Evolutionary conservation across 2,329 filamentous ascomycete species (phyloP).

Genomic region (Ambrosiella beaveri): DNA sequence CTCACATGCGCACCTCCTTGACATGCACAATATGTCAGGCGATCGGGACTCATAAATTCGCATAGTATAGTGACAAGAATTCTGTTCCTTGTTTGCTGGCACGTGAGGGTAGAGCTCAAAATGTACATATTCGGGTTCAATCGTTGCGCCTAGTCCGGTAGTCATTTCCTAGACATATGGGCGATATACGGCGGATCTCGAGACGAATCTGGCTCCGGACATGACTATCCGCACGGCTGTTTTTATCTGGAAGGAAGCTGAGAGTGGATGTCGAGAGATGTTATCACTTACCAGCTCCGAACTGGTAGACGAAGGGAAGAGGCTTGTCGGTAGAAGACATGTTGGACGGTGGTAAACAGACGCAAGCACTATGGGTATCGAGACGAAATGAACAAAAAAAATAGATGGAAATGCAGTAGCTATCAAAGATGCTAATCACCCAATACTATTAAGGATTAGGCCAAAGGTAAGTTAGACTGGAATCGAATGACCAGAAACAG

Average conservation of each 20-base stretch:
- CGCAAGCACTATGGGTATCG: neutral
- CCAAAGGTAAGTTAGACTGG: conserved; percentile 1
- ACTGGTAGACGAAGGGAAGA: conserved; percentile 85
- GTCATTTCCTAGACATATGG: too few relatives aligned
- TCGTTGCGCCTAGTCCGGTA: too few relatives aligned
- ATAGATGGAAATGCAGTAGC: neutral
- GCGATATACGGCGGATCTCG: too few relatives aligned
- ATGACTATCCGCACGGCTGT: too few relatives aligned
- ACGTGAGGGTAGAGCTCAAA: too few relatives aligned
- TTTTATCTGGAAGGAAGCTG: neutral
- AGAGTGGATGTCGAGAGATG: neutral
- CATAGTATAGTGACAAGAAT: too few relatives aligned
- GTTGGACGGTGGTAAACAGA: conserved; percentile 19
- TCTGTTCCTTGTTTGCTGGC: too few relatives aligned
- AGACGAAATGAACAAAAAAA: neutral
- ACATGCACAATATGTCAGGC: too few relatives aligned
- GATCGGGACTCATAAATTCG: too few relatives aligned
- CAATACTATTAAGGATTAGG: neutral
- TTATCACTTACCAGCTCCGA: conserved; percentile 53
- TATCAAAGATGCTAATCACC: neutral
- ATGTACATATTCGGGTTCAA: too few relatives aligned
- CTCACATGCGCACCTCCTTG: neutral
- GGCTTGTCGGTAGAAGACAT: conserved; percentile 52
- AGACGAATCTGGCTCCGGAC: too few relatives aligned
- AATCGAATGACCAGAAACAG: conserved; percentile 4